Conservation (phyloP, 192 early-diverging fungal species). For the Dissophora globulifera region DNA sequence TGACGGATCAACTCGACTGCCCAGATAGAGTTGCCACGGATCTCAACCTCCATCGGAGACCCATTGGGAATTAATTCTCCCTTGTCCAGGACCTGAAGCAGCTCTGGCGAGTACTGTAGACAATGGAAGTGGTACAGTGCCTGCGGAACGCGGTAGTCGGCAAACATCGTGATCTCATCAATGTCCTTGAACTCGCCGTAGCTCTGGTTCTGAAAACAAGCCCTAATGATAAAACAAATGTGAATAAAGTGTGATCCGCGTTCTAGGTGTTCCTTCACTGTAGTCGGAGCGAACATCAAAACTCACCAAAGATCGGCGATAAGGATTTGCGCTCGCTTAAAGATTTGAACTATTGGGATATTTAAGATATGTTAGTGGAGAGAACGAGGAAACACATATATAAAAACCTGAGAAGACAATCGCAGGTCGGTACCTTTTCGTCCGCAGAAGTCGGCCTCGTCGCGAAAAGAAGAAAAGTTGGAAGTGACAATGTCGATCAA, state of each 20-base stretch:
- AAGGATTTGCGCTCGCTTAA: conserved; percentile 87
- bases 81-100: conserved; percentile 57
- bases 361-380: too few relatives aligned
- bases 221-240: conserved; percentile 54
- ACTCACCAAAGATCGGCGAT: conserved; percentile 82
- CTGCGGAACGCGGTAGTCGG: conserved; percentile 86
- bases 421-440: conserved; percentile 55
- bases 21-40: conserved; percentile 79
- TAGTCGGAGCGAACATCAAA: too few relatives aligned
- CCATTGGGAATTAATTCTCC: conserved; percentile 65
- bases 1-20: conserved; percentile 73
- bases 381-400: too few relatives aligned
- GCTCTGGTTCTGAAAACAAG: conserved; percentile 78
- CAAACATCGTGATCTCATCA: conserved; percentile 89
- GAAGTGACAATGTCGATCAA: conserved; percentile 67
- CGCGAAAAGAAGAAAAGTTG: conserved; percentile 74
- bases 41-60: conserved; percentile 78
- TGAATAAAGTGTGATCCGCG: too few relatives aligned
- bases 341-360: conserved; percentile 65
- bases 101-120: conserved; percentile 71
- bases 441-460: conserved; percentile 68
- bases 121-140: conserved; percentile 76
- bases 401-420: too few relatives aligned
- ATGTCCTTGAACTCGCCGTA: conserved; percentile 77
- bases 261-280: too few relatives aligned